These are phyloP conservation scores for Colletotrichum tofieldiae DNA, from an alignment of 2,329 filamentous ascomycete genomes.

Conservation along the genomic window DNA sequence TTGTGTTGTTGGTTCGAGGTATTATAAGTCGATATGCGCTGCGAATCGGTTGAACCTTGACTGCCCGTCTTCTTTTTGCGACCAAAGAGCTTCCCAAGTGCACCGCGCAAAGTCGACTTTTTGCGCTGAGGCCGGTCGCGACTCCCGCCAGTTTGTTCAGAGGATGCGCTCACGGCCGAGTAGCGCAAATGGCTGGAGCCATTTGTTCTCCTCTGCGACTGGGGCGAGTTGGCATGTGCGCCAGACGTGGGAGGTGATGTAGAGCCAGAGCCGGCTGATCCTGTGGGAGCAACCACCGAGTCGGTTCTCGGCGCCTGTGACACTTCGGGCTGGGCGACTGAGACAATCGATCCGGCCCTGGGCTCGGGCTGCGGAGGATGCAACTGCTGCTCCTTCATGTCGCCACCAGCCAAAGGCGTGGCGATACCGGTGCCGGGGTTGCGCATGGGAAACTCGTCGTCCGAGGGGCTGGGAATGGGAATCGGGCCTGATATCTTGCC, in stretches of 20 bases:
- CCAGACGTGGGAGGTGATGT: constrained; percentile 36
- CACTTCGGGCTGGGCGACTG: constrained; percentile 27
- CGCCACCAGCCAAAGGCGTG: constrained; percentile 49
- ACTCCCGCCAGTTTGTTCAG: constrained; percentile 52
- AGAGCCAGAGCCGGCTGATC: constrained; percentile 30
- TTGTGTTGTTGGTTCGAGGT: constrained; percentile 60
- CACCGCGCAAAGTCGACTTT: constrained; percentile 71
- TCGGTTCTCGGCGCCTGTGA: constrained; percentile 32
- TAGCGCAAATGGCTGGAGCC: constrained; percentile 61
- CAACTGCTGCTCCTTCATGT: constrained; percentile 44
- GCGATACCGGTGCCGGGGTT: constrained; percentile 57
- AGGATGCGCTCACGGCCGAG: constrained; percentile 63
- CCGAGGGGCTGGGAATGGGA: constrained; percentile 64
- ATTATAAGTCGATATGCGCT: constrained; percentile 47
- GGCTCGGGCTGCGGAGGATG: constrained; percentile 37
- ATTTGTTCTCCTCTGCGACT: constrained; percentile 53
- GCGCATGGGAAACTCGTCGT: constrained; percentile 70
- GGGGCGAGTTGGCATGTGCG: constrained; percentile 44
- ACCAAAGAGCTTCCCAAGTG: constrained; percentile 72
- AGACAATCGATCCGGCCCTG: constrained; percentile 25
- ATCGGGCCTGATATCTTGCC: constrained; percentile 76
- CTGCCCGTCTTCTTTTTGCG: constrained; percentile 67
- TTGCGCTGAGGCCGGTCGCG: constrained; percentile 64
- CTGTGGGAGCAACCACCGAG: constrained; percentile 26
- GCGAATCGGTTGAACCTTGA: constrained; percentile 50